Base-by-base conservation (phyloP, 2,329 filamentous ascomycete genomes). In the Pseudogymnoascus sp. region DNA sequence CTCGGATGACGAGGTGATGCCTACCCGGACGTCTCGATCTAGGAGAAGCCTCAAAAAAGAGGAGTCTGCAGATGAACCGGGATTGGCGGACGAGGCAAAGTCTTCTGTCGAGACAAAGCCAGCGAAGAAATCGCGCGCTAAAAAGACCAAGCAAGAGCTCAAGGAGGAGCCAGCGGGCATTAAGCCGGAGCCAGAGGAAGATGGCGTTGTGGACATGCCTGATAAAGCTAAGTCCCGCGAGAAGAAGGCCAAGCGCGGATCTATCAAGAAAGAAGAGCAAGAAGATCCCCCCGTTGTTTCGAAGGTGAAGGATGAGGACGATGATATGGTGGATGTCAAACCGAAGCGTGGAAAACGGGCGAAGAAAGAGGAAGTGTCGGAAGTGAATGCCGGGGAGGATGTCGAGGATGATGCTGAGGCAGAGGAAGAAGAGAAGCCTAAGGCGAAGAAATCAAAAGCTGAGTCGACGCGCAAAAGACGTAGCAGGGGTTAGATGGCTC, bases 171-270 rank as follows among this genome's bases (percentile, higher is more conserved):
- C 12, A 50, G 37, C 32, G 57, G 38, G 61, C 59, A 20, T 50
- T 6, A 50, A 50, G 11, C 58, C 60, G 9, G 61, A 61, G 30
- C 64, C 39, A 2, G 57, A 62, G n/a, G 65, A 28, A 64, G 68
- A 70, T 12, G 68, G 67, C 16, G 69, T 73, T 9, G 65, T 62
- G 22, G 66, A 58, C 16, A 64, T 62, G 22, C 57, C 63, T 47
- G 66, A 69, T 60, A 64, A 62, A 41, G 43, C 65, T 64, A 72
- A 71, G 57, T 47, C 64, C 54, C 61, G 63, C 9, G 65, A 61
- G 9, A 77, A 77, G 67, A 76, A 76, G 64, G 64, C 69, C 58
- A 74, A 69, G 62, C 43, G 43, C n/a, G 67, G 61, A 62, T 60
- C 54, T 35, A 62, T 60, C 11, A 61, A 61, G 30, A 62, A 61